These are phyloP conservation scores for Penicillium sp. DNA, from an alignment of 2,329 filamentous ascomycete genomes.

Conservation along the genomic window DNA sequence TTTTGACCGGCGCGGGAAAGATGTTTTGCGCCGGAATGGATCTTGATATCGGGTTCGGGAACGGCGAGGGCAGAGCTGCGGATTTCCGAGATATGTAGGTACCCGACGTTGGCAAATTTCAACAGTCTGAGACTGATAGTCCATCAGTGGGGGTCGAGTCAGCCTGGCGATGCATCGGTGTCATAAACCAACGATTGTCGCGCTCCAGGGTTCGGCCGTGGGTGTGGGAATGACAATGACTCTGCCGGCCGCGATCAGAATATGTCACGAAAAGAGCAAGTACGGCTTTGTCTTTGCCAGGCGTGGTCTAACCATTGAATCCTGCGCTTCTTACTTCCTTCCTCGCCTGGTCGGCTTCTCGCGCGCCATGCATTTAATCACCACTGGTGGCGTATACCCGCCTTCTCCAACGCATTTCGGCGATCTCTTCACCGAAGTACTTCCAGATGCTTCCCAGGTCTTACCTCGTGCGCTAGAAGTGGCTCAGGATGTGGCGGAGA, in stretches of 20 bases:
- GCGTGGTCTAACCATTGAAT: slow-evolving; percentile 68
- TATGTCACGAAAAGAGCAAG: slow-evolving; percentile 51
- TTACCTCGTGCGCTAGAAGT: slow-evolving; percentile 60
- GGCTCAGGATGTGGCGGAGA: slow-evolving; percentile 60
- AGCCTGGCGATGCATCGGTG: slow-evolving; percentile 58
- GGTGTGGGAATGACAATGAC: slow-evolving; percentile 64
- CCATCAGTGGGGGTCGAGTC: slow-evolving; percentile 47
- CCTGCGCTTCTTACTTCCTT: slow-evolving; percentile 66
- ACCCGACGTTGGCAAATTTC: neutral
- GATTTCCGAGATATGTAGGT: slow-evolving; percentile 56
- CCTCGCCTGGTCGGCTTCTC: slow-evolving; percentile 64
- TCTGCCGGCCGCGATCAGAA: slow-evolving; percentile 47
- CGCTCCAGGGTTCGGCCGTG: slow-evolving; percentile 60
- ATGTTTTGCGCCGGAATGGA: slow-evolving; percentile 62
- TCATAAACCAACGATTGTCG: slow-evolving; percentile 58
- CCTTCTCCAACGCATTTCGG: slow-evolving; percentile 47
- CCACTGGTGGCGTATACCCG: slow-evolving; percentile 61
- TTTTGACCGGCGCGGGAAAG: slow-evolving; percentile 55
- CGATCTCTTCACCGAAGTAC: slow-evolving; percentile 62
- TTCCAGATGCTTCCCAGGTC: slow-evolving; percentile 56
- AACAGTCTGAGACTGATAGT: slow-evolving; percentile 36
- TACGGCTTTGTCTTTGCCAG: slow-evolving; percentile 70
- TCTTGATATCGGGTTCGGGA: slow-evolving; percentile 42
- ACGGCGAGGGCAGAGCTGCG: slow-evolving; percentile 37
- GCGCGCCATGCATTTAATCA: slow-evolving; percentile 63